Evolutionary conservation across 352 stramenopile genomes (phyloP), one percentile per base, ranked within the genome.

Genomic region (Saprolegnia diclina): DNA sequence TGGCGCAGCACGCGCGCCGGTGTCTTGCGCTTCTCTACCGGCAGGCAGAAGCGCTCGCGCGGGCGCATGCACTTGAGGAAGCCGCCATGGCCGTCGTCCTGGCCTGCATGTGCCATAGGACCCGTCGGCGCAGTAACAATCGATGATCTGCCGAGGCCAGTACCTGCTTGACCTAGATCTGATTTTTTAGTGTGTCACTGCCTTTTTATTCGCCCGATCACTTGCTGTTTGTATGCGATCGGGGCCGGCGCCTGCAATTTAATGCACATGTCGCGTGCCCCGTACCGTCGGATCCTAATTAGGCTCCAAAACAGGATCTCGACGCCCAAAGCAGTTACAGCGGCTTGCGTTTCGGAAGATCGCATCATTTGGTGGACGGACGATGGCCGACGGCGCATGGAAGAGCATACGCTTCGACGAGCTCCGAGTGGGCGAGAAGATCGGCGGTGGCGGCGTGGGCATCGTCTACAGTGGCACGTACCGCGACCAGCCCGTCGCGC

Each of bases 381-480:
- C 26, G 54, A 71, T 66, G 21, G 22, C 11, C 35, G 35, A 52
- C 54, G 19, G 19, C 26, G 64, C 50, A 5, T 96, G 89, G 89
- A 79, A 88, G 40, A 83, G 83, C 53, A 93, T 96, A 53, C 64
- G 74, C 5, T 94, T 95, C 76, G 65, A 75, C 5, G 87, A 97
- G 21, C 75, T 97, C 59, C 84, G 78, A 0, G 65, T 97, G 11
- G 88, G 80, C 50, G 87, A 96, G 64, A 75, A 78, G 22, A 96
- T 97, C 22, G 88, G 89, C 6, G 90, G 91, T 24, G 91, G 90
- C 35, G 89, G 90, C n/a, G 86, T 97, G 5, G 91, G 87, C 14
- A 73, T 97, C n/a, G 88, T 97, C 42, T 83, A 97, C 64, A 79
- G 85, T 3, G 91, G 88, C 19, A 88, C 81, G 62, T 96, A 88